These are phyloP conservation scores for Linnemannia elongata DNA, from an alignment of 192 early-diverging fungal genomes.

Conservation along the genomic window DNA sequence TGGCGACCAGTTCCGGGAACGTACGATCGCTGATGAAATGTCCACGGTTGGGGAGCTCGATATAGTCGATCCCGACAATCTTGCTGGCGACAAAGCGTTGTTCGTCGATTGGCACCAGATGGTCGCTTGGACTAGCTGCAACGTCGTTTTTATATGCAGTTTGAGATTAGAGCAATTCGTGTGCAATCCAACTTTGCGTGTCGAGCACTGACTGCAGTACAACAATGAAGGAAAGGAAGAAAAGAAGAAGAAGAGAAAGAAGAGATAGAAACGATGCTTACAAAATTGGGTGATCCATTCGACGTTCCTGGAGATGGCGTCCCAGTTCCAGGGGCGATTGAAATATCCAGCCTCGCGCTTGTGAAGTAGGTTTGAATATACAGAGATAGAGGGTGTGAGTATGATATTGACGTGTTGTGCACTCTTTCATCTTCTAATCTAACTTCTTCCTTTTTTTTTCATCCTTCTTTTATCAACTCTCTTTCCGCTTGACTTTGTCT, in stretches of 20 bases:
- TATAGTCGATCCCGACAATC: slow-evolving; percentile 44
- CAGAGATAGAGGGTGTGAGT: background rate
- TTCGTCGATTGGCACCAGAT: slow-evolving; percentile 57
- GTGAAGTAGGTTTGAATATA: background rate
- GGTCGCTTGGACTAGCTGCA: slow-evolving; percentile 48
- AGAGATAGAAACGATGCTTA: background rate
- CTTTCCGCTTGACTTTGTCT: background rate
- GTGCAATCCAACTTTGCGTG: background rate
- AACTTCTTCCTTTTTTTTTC: background rate
- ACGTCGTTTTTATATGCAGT: background rate
- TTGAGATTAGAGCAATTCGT: background rate
- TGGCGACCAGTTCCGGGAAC: slow-evolving; percentile 57
- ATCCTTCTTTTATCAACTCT: background rate
- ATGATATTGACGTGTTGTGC: background rate
- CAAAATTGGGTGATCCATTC: slow-evolving; percentile 55
- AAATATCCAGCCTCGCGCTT: slow-evolving; percentile 58
- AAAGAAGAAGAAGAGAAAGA: background rate
- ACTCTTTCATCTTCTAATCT: too few relatives aligned
- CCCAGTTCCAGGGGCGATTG: slow-evolving; percentile 57
- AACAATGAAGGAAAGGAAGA: background rate
- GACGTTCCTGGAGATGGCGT: slow-evolving; percentile 46
- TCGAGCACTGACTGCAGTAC: too few relatives aligned
- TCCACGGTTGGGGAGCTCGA: slow-evolving; percentile 54
- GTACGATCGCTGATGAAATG: slow-evolving; percentile 49
- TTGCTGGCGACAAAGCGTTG: slow-evolving; percentile 57